phyloP scores from a whole-genome alignment of 441 rosid genomes.

The Bruguiera hainesii region DNA sequence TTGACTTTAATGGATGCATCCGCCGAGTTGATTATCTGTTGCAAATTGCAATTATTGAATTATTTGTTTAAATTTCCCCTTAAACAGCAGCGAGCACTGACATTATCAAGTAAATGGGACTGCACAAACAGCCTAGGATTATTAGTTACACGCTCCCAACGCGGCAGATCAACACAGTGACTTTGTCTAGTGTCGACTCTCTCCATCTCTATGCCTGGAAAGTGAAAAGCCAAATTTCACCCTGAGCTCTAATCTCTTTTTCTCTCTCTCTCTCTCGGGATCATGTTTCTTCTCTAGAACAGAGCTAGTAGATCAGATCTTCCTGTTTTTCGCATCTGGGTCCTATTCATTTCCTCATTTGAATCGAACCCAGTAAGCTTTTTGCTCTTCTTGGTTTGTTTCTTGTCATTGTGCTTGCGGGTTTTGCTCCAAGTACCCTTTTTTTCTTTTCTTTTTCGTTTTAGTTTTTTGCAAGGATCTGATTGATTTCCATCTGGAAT shows the following conservation, averaged over 20 bases:
- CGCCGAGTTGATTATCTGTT: no score
- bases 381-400: background rate
- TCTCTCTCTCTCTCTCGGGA: background rate
- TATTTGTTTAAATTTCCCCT: no score
- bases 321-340: background rate
- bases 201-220: background rate
- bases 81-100: no score
- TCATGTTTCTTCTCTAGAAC: background rate
- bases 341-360: background rate
- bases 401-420: background rate
- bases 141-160: no score
- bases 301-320: background rate
- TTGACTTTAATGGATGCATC: no score
- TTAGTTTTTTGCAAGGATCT: background rate
- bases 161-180: no score
- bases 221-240: background rate
- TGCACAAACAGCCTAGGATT: no score
- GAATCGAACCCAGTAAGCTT: background rate
- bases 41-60: no score
- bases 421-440: background rate
- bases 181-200: background rate
- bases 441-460: background rate
- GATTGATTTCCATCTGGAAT: background rate
- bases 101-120: no score
- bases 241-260: constrained; percentile 15